Base-by-base conservation (phyloP, 2,329 filamentous ascomycete genomes). In the Periconia macrospinosa region DNA sequence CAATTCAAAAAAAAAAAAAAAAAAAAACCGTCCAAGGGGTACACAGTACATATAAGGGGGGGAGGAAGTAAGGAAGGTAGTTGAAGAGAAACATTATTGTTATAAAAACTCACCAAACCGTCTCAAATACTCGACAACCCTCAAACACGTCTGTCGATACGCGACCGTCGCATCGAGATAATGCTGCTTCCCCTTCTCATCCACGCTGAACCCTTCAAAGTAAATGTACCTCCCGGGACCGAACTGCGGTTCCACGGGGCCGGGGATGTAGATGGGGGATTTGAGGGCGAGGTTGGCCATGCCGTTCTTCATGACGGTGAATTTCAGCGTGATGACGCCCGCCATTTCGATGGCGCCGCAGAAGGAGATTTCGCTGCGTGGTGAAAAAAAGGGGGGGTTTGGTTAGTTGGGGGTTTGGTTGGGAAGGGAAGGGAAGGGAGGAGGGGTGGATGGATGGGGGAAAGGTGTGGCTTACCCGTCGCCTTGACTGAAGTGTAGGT, bases 201-300 rank as follows among this genome's bases (percentile, higher is more conserved):
- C 92, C 18, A 96, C 92, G 1, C 85, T 90, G 76, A 97, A 97
- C 0, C 92, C 92, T 69, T 96, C 90, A 65, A 94, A 94, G 57
- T 91, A 92, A 54, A 95, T 83, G 65, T 91, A 88, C 5, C 91
- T 78, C 0, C 90, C 89, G 0, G 92, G 90, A 0, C 90, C 89
- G 64, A 94, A 96, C 60, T 92, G 88, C 27, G 92, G 91, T 76
- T 95, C 90, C 0, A 96, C 92, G 0, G 91, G 91, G 0, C 92
- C 92, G 0, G 91, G 91, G 33, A 91, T 82, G 77, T 92, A 96
- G 49, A 96, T 89, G 0, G 92, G 92, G 7, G 84, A 88, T 73
- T 91, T 92, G 76, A 95, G 86, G 0, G 82, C 87, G 49, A 96
- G 76, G 33, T 91, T 83, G 43, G 80, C 80, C 68, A 95, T 82